Evolutionary conservation across 192 early-diverging fungal species (phyloP).

Genomic region (Kickxella alabastrina): DNA sequence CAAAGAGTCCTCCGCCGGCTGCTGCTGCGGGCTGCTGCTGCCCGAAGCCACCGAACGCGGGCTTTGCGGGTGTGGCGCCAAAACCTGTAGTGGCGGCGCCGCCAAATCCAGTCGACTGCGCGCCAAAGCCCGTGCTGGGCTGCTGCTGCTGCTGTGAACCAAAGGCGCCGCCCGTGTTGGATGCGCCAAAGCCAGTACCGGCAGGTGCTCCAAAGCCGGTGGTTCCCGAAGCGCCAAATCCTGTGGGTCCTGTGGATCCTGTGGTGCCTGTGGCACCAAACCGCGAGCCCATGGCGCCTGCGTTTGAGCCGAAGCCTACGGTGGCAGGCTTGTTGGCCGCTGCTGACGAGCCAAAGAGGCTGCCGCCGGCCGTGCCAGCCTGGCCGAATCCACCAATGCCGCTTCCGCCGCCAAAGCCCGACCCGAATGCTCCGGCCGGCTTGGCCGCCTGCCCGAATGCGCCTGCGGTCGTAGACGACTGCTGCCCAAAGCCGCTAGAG

Average conservation of each 20-base stretch:
- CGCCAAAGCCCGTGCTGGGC: slow-evolving; percentile 6
- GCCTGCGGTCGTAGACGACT: neutral
- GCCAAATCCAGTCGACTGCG: slow-evolving; percentile 15
- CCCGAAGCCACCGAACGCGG: slow-evolving; percentile 6
- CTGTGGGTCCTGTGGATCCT: no score
- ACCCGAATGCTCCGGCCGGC: neutral
- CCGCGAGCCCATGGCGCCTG: slow-evolving; percentile 5
- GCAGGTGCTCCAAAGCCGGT: slow-evolving; percentile 26
- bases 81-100: no score
- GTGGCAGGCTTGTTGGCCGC: slow-evolving; percentile 15
- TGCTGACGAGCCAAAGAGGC: slow-evolving; percentile 17
- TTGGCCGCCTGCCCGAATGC: slow-evolving; percentile 32
- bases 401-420: slow-evolving; percentile 18
- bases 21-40: slow-evolving; percentile 6
- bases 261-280: slow-evolving; percentile 9
- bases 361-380: slow-evolving; percentile 4
- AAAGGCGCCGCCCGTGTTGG: slow-evolving; percentile 8
- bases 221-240: slow-evolving; percentile 3
- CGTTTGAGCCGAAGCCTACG: slow-evolving; percentile 15
- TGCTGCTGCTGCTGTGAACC: slow-evolving; percentile 14
- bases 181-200: slow-evolving; percentile 1
- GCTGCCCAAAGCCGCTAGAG: neutral
- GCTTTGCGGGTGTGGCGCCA: no score
- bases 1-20: slow-evolving; percentile 12
- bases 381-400: slow-evolving; percentile 14